Evolutionary conservation across 2,329 filamentous ascomycete genomes (phyloP), one percentile per base, ranked within the genome.

Genomic region (Amauroascus verrucosus): DNA sequence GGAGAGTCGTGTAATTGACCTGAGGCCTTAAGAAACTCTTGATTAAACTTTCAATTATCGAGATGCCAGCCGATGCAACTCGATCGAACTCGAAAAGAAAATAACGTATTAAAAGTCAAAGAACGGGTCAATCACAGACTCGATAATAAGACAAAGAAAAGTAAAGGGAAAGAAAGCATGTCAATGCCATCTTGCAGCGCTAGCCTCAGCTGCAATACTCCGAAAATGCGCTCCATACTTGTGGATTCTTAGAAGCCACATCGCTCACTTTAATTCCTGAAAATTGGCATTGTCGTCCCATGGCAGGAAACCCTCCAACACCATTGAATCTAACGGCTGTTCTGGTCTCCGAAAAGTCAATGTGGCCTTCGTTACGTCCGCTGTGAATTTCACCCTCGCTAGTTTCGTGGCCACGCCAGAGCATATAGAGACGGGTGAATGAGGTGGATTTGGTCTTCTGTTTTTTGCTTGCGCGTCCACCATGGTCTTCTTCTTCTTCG

Each of bases 351-450:
- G 54, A 53, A 32, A 60, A 60, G 7, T 58, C 58, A 11, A 60
- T 26, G 30, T 57, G 46, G 33, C 56, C 58, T 26, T 54, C 35
- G 32, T 58, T 48, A 4, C 22, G 18, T 14, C 46, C 45, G 18
- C 32, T 35, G 22, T 55, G 35, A 11, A 59, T 53, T 47, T 58
- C 48, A 1, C 50, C 45, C 35, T 54, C 53, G 24, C 43, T 38
- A 6, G 53, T 57, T n/a, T 56, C 48, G 9, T 45, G 48, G 18
- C 58, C 58, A 20, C 57, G 55, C 58, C 58, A 60, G 35, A 44
- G 43, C 48, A 60, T 52, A 41, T 54, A 57, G 16, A 60, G 53
- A 6, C 55, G 55, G 11, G 46, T 43, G 26, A 44, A 22, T 20
- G 33, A 9, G n/a, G 35, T 35, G 11, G 48, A 30, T 6, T 35